Evolutionary conservation across 257 asterid species (phyloP), one percentile per base, ranked within the genome.

Genomic region (Solanum rostratum): DNA sequence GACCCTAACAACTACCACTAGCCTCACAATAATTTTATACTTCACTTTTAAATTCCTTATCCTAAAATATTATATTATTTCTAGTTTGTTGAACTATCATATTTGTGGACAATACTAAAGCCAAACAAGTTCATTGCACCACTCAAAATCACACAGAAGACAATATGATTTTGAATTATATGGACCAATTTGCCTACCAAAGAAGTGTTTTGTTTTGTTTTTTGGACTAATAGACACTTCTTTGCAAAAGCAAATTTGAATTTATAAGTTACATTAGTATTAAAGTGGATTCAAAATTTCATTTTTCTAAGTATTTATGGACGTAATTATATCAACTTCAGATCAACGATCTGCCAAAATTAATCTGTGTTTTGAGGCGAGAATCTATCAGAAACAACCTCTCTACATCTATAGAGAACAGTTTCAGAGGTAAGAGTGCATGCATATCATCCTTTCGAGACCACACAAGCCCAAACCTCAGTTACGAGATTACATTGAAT

Each of bases 321-420:
- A 52, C 9, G 8, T 54, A 55, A 54, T 22, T 54, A 54, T 54
- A 14, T 8, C 29, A 57, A 2, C 5, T n/a, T 57, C 29, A 57
- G 10, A 24, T 12, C 7, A 24, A 22, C 14, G 19, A 2, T 65
- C 5, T 65, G 6, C 4, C 6, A 2, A 6, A 52, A 14, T 3
- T 18, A 52, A 52, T 6, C 1, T 50, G 4, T 12, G 16, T 33
- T 5, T 2, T 33, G 37, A 33, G 37, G 0, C 37, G 5, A 33
- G 37, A 33, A 33, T 33, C 37, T 12, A 49, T 27, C 11, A 11
- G 1, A 63, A 63, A 63, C 2, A 27, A 63, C 1, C 0, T 63
- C 5, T 27, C 10, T 13, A 63, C 0, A 0, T 27, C 19, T 13
- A 13, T 63, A 2, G 1, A 13, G 7, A 63, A 63, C 0, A 63